Evolutionary conservation across 139 green algal species (phyloP).

Genomic region (Picochlorum sp.): DNA sequence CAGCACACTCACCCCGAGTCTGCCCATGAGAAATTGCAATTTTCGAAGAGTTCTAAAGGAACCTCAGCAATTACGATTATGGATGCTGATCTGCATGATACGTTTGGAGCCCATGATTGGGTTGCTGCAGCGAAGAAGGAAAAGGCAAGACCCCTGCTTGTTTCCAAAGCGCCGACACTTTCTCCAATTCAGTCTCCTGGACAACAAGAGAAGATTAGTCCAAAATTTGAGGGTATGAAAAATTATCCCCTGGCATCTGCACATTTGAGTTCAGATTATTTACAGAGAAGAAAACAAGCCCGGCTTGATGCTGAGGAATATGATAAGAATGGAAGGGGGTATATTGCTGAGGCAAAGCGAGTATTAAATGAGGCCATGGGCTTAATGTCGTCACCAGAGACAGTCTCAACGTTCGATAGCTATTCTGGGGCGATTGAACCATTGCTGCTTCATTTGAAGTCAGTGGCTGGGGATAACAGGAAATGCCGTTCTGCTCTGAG

Average conservation of each 20-base stretch:
- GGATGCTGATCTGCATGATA: constrained; percentile 29
- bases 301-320: constrained; percentile 1
- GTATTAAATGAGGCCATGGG: constrained; percentile 26
- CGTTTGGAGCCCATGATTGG: constrained; percentile 25
- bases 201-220: too few relatives aligned
- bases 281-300: constrained; percentile 2
- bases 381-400: neutral
- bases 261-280: neutral
- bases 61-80: neutral
- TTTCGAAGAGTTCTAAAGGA: too few relatives aligned
- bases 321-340: constrained; percentile 6
- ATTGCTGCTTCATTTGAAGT: constrained; percentile 23
- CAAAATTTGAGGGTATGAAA: too few relatives aligned
- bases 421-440: constrained; percentile 32
- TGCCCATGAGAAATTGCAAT: too few relatives aligned
- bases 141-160: neutral
- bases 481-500: constrained; percentile 16
- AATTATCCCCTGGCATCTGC: neutral
- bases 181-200: too few relatives aligned
- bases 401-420: neutral
- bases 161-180: neutral
- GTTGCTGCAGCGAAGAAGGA: neutral
- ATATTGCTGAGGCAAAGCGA: constrained; percentile 33
- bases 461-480: constrained; percentile 13
- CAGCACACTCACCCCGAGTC: too few relatives aligned